Evolutionary conservation across 148 eudicot species (phyloP), one percentile per base, ranked within the genome.

Genomic region (Silene conica): DNA sequence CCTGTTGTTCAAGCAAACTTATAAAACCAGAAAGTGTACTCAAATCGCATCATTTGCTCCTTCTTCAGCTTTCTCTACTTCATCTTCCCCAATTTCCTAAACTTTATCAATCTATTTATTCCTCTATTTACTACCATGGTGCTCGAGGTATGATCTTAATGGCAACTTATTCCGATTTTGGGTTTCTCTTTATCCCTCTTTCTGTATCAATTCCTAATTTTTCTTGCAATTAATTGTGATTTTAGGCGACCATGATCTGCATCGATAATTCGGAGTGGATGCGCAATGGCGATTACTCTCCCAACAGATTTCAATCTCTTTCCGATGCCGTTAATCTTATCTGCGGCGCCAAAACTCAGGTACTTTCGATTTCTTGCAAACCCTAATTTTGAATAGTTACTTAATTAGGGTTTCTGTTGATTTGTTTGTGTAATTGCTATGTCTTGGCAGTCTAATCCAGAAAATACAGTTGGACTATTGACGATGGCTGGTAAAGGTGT

Each of bases 401-500:
- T 15, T 54, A 8, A 18, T 45, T 70, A 19, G 26, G 45, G 23
- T 14, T 9, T 46, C 56, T 63, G 6, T 69, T 45, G 62, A 23
- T 8, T 28, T 70, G 5, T 14, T 41, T 19, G 9, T n/a, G 21
- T 15, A 70, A 0, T 58, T 31, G 34, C 52, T 67, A 0, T 45
- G 61, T 1, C 41, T 71, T 58, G 61, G 81, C 84, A 96, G 99
- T 85, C 96, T 52, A 96, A 96, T 89, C 97, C 97, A 19, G 99
- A 96, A 85, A 96, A 92, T 76, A 96, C 97, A 12, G 99, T 96
- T 48, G 99, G 99, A 55, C 84, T 92, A 62, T 73, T 96, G 75
- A 96, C 97, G 12, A 96, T 96, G 99, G 97, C 97, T 50, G 97
- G 99, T 21, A 92, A 92, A 84, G 99, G 99, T 38, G 97, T 92